Evolutionary conservation across 495 filamentous ascomycete genomes (phyloP).

Genomic region (Oidiodendron maius): DNA sequence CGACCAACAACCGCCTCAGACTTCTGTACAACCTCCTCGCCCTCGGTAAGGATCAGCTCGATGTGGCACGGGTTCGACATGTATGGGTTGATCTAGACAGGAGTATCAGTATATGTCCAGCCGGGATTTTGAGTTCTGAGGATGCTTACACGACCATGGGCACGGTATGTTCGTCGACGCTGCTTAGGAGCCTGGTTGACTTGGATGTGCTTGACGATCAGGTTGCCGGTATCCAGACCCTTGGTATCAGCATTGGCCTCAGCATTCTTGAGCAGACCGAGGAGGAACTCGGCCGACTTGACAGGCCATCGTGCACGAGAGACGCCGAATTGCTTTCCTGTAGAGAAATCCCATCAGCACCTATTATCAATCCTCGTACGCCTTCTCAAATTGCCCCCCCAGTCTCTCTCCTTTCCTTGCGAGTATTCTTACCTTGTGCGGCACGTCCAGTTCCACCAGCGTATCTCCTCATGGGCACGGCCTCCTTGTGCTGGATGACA

Average conservation of each 20-base stretch:
- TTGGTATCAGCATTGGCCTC: constrained; percentile 99
- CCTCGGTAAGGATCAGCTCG: constrained; percentile 98
- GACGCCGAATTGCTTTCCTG: constrained; percentile 98
- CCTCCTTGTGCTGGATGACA: constrained; percentile 90
- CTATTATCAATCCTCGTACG: background rate
- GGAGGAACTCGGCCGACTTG: constrained; percentile 97
- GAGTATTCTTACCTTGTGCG: constrained; percentile 81
- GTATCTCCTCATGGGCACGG: constrained; percentile 94
- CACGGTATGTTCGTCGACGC: constrained; percentile 96
- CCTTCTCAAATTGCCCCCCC: background rate
- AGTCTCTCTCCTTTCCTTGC: background rate
- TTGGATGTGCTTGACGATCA: constrained; percentile 98
- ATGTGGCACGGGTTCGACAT: constrained; percentile 99
- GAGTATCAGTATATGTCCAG: background rate
- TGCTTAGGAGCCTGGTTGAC: constrained; percentile 99
- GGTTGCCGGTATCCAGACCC: constrained; percentile 94
- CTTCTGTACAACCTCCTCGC: constrained; percentile 86
- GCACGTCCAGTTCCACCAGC: constrained; percentile 87
- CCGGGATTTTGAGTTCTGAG: background rate
- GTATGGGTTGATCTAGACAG: constrained; percentile 89
- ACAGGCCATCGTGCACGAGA: constrained; percentile 95
- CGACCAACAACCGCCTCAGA: constrained; percentile 55
- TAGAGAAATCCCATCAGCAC: constrained; percentile 20
- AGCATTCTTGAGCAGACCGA: constrained; percentile 96
- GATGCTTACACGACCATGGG: constrained; percentile 97